Evolutionary conservation across 2,329 filamentous ascomycete genomes (phyloP).

Genomic region (Paracoccidioides brasiliensis): DNA sequence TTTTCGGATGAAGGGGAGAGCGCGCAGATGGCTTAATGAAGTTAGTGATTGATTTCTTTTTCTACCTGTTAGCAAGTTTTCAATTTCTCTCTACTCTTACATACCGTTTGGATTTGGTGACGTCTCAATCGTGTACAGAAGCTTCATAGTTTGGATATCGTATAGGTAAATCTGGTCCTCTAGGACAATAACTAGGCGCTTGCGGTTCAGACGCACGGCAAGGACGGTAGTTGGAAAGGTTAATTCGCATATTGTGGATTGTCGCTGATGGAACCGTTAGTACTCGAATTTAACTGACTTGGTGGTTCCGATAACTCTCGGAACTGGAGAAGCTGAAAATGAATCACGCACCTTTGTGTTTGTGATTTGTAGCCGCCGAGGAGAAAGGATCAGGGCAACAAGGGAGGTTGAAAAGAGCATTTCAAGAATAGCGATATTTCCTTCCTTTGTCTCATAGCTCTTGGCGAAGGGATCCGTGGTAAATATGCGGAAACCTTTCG

Average conservation of each 20-base stretch:
- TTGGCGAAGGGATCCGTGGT: conserved; percentile 93
- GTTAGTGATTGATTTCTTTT: not conserved
- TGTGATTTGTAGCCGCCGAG: conserved; percentile 83
- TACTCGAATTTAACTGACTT: not conserved
- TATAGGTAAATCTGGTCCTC: conserved; percentile 97
- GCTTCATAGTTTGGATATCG: conserved; percentile 96
- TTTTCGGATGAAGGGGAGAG: conserved; percentile 89
- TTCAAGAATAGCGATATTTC: conserved; percentile 90
- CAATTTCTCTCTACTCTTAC: conserved; percentile 1
- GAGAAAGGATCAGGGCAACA: conserved; percentile 84
- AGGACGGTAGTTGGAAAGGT: conserved; percentile 96
- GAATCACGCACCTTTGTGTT: conserved; percentile 69
- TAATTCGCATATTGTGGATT: conserved; percentile 91
- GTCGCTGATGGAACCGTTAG: conserved; percentile 34
- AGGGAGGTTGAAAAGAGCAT: conserved; percentile 98
- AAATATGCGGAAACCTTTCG: conserved; percentile 90
- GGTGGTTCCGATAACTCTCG: too few relatives aligned
- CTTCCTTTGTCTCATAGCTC: conserved; percentile 86
- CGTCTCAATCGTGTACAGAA: conserved; percentile 82
- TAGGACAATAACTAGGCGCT: conserved; percentile 80
- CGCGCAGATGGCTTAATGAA: conserved; percentile 60
- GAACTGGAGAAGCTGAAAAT: not conserved
- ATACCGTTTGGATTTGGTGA: conserved; percentile 75
- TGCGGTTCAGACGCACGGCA: conserved; percentile 85
- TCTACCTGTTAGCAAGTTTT: not conserved